Percentiles rank a stretch among this genome's conserved stretches.
Conservation (phyloP, 495 filamentous ascomycete species). For the Penicillium atrosanguineum region DNA sequence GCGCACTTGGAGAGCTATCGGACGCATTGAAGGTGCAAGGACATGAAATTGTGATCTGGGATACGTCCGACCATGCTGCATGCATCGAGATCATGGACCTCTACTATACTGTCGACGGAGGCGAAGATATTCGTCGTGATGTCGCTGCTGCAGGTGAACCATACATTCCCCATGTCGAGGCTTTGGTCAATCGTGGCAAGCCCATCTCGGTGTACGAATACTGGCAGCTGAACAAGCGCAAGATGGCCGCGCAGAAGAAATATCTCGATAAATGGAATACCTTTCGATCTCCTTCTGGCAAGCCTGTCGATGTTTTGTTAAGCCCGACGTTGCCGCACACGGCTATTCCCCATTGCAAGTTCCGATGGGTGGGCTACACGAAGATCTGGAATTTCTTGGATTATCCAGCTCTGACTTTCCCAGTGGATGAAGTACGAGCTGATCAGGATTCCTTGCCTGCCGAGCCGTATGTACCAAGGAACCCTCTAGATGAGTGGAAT, state of each 20-base stretch:
- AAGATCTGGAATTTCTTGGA: slow-evolving; percentile 70
- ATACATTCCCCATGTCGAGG: slow-evolving; percentile 50
- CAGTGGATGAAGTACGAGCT: slow-evolving; percentile 50
- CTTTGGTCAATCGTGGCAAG: slow-evolving; percentile 43
- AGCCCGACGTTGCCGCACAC: slow-evolving; percentile 49
- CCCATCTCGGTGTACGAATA: slow-evolving; percentile 54
- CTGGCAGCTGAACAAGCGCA: slow-evolving; percentile 55
- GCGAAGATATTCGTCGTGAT: slow-evolving; percentile 52
- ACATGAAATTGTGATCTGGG: slow-evolving; percentile 51
- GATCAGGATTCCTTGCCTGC: slow-evolving; percentile 43
- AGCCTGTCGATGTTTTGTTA: slow-evolving; percentile 62
- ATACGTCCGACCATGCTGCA: slow-evolving; percentile 37
- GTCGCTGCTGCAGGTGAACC: slow-evolving; percentile 50
- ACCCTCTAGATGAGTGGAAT: slow-evolving; percentile 51
- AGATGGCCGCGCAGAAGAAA: slow-evolving; percentile 47
- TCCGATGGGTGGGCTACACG: slow-evolving; percentile 58
- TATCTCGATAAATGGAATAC: slow-evolving; percentile 58
- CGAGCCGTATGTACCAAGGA: slow-evolving; percentile 46
- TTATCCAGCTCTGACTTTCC: slow-evolving; percentile 57
- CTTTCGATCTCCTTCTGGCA: slow-evolving; percentile 41
- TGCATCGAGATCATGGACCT: slow-evolving; percentile 49
- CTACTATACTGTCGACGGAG: slow-evolving; percentile 55
- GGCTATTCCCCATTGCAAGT: slow-evolving; percentile 47
- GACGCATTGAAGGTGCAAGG: slow-evolving; percentile 34
- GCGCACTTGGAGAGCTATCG: slow-evolving; percentile 39